Percentiles rank a stretch among this genome's conserved stretches.
These are phyloP conservation scores for Debaryomyces robertsiae DNA, from an alignment of 1,139 yeast genomes.

Conservation along the genomic window DNA sequence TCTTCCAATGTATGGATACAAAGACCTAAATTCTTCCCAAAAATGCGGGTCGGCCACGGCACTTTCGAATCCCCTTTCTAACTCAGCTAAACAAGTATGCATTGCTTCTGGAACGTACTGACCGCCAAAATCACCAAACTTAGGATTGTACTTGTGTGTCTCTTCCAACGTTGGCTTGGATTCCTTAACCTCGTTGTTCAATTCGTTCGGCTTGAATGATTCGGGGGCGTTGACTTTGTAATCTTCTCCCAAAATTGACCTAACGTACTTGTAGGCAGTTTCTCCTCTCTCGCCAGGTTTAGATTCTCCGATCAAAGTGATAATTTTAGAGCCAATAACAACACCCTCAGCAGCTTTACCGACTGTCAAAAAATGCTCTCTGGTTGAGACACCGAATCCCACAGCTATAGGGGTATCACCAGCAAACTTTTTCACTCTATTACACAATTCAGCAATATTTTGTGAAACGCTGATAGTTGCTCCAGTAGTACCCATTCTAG, in stretches of 20 bases:
- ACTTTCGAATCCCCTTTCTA: constrained; percentile 82
- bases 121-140: constrained; percentile 96
- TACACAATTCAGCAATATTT: constrained; percentile 68
- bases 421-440: constrained; percentile 72
- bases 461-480: constrained; percentile 66
- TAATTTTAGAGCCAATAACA: constrained; percentile 88
- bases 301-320: constrained; percentile 67
- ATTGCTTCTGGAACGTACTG: constrained; percentile 97
- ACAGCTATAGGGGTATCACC: constrained; percentile 88
- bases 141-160: constrained; percentile 59
- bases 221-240: constrained; percentile 38
- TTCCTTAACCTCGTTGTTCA: constrained; percentile 26
- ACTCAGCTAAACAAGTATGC: constrained; percentile 85
- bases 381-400: constrained; percentile 94
- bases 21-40: constrained; percentile 87
- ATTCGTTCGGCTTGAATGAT: constrained; percentile 28
- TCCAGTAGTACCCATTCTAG: constrained; percentile 98
- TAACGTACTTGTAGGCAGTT: constrained; percentile 66
- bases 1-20: constrained; percentile 89
- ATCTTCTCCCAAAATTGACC: constrained; percentile 68
- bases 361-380: constrained; percentile 84
- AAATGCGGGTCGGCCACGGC: constrained; percentile 87
- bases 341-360: constrained; percentile 89
- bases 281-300: constrained; percentile 60
- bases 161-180: constrained; percentile 53